phyloP scores from a whole-genome alignment of 179 eudicot genomes.

The Monotropa hypopitys region DNA sequence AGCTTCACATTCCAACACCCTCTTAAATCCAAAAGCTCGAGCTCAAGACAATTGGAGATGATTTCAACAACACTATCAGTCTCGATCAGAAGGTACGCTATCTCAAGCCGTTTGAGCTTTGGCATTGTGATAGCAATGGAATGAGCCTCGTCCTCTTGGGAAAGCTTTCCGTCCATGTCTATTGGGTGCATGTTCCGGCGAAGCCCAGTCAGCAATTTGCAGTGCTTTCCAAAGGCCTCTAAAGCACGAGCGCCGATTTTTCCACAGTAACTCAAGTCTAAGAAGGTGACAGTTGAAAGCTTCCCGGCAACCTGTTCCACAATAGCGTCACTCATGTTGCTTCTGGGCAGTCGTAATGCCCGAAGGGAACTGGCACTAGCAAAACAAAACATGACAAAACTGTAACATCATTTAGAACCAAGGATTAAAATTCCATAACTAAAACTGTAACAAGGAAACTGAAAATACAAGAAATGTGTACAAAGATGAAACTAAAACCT shows the following conservation, averaged over 20 bases:
- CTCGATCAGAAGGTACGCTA: conserved; percentile 42
- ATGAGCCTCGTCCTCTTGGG: conserved; percentile 54
- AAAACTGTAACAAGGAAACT: not conserved
- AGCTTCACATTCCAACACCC: conserved; percentile 71
- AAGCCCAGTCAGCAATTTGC: conserved; percentile 40
- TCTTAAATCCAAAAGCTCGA: conserved; percentile 55
- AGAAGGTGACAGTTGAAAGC: conserved; percentile 30
- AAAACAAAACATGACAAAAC: conserved; percentile 12
- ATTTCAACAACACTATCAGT: conserved; percentile 40
- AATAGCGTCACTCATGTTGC: conserved; percentile 43
- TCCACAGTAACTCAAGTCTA: conserved; percentile 60
- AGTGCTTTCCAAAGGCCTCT: conserved; percentile 56
- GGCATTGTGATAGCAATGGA: conserved; percentile 69
- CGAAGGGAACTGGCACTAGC: conserved; percentile 50
- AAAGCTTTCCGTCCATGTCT: conserved; percentile 21
- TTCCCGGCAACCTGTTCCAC: conserved; percentile 45
- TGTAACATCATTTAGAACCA: not conserved
- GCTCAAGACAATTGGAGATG: conserved; percentile 36
- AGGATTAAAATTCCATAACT: not conserved
- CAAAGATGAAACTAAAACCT: not conserved
- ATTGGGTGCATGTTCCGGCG: conserved; percentile 66
- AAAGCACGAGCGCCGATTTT: conserved; percentile 40
- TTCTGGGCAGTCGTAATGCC: conserved; percentile 42
- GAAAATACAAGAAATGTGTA: not conserved
- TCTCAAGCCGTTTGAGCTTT: conserved; percentile 56